Base-by-base conservation (phyloP, 139 green algal genomes). In the Chlorella sp. region DNA sequence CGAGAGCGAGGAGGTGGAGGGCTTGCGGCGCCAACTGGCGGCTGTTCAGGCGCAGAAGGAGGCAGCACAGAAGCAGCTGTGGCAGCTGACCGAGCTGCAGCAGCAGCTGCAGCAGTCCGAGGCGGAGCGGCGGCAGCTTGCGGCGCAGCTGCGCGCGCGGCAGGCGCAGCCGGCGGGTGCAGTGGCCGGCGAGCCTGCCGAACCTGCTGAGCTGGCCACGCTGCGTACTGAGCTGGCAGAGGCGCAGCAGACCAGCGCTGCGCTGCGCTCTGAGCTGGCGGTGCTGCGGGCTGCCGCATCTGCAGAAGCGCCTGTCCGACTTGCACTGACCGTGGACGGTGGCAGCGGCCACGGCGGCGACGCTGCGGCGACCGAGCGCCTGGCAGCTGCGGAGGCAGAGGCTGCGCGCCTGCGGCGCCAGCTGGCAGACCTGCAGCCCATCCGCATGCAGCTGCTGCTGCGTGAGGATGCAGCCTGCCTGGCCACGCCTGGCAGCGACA, bases 371-470 rank as follows among this genome's bases (percentile, higher is more conserved):
- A 15, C 51, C 1, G 57, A 73, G 81, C 81, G 47, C 4, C 63
- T 88, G 68, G 56, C 63, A 3, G 55, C 74, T 16, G 34, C 68
- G 64, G 72, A 88, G 75, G 72, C n/a, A n/a, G 74, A 86, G 56
- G 47, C 47, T 7, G 73, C 69, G 2, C 69, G 39, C 28, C 73
- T 86, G 60, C 76, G 76, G 30, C 36, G 39, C 18, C 76, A 82
- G 60, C 76, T 82, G 34, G 76, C 63, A 17, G 76, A 82, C 60
- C 36, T 82, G 56, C 57, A 72, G 57, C 60, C 76, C 4, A 26
- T 71, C 30, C 76, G 60, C 34, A 28, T 82, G 57, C 76, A 82
- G 76, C 76, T 82, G 60, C 2, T 25, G 57, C 36, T 82, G 34
- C 32, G 16, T 0, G 34, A 51, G 34, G 34, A 38, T 23, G 51